Base-by-base conservation (phyloP, 2,329 filamentous ascomycete species). In the Pestalotiopsis sp. region DNA sequence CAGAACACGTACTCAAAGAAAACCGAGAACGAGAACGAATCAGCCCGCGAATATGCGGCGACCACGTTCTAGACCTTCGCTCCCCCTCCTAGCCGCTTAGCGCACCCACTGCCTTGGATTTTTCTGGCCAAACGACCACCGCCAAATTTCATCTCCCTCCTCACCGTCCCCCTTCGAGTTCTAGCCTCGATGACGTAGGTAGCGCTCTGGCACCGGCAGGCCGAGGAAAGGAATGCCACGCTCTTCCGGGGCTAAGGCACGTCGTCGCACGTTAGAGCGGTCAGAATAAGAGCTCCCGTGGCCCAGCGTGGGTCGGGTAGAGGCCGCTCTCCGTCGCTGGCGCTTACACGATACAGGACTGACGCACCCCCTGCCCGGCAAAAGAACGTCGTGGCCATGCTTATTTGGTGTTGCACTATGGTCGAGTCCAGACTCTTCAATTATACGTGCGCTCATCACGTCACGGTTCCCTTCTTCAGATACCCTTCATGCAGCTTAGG, bases 171-270 rank as follows among this genome's bases (percentile, higher is more conserved):
- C 17, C 17, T 4, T 20, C 4, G 20, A n/a, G 20, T 20, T 52
- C 45, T n/a, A 52, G 45, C 45, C 57, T 59, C 59, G 31, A 36
- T 61, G 59, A 61, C 59, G 59, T 61, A 52, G 45, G 45, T n/a
- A n/a, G 45, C 20, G 3, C 45, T 52, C 4, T n/a, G 6, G 17
- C n/a, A 52, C 14, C 45, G 45, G 17, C 1, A n/a, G 11, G 45
- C 45, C 17, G 4, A n/a, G 45, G 6, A 20, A 31, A 31, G 4
- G 27, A 31, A 31, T 9, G 27, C 27, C 27, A 31, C 27, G 27
- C 27, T 7, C 27, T 31, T 31, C 27, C 27, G 27, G 27, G 6
- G 27, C 45, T 20, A 52, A 52, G 45, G 45, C 45, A 52, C 17
- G 45, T 52, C 17, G 45, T 52, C 45, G 45, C 45, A 52, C 45